Evolutionary conservation across 306 rosid genomes (phyloP).

Genomic region (Sesbania bispinosa): DNA sequence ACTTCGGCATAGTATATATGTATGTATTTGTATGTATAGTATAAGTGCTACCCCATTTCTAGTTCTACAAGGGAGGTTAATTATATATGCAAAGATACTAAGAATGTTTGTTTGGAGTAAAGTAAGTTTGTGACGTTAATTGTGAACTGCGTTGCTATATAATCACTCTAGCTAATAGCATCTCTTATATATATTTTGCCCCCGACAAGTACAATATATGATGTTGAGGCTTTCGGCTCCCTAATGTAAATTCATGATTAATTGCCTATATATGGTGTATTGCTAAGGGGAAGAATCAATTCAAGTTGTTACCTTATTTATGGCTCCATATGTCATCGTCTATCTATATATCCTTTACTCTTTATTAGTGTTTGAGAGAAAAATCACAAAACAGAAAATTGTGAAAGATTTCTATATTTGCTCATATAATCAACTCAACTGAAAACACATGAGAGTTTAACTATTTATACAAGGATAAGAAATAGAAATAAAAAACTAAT

Average conservation of each 20-base stretch:
- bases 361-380: neutral
- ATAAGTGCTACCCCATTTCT: neutral
- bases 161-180: neutral
- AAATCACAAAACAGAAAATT: neutral
- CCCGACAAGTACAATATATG: neutral
- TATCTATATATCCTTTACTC: neutral
- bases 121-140: neutral
- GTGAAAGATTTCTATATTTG: no score
- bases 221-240: neutral
- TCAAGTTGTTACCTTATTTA: neutral
- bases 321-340: neutral
- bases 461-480: no score
- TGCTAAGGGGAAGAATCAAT: neutral
- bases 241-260: neutral
- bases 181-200: neutral
- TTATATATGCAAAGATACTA: neutral
- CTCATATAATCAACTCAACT: no score
- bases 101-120: neutral
- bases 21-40: no score
- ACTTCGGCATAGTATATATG: neutral
- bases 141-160: neutral
- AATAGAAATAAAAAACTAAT: no score
- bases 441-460: no score
- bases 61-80: neutral
- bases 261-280: neutral